phyloP scores from a whole-genome alignment of 257 asterid genomes.

The Buddleja alternifolia region DNA sequence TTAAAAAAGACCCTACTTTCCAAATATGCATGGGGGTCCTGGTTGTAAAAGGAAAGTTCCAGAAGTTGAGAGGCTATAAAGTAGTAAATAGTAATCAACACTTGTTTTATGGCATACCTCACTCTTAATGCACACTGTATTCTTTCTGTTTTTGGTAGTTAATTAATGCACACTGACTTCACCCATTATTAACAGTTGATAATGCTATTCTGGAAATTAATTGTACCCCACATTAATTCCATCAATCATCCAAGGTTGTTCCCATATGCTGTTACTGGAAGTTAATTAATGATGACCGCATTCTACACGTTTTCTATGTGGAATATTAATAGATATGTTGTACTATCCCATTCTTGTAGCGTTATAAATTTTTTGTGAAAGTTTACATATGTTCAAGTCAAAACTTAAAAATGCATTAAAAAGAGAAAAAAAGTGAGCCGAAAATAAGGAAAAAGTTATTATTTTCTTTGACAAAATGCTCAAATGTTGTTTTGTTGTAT shows the following conservation, averaged over 20 bases:
- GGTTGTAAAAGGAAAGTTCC: not conserved
- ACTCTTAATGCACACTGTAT: constrained; percentile 35
- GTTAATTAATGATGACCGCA: constrained; percentile 16
- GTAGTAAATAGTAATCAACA: not conserved
- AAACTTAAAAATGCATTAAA: no score
- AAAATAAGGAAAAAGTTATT: no score
- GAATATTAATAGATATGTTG: no score
- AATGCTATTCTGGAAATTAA: not conserved
- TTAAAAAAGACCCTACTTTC: no score
- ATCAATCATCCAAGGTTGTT: not conserved
- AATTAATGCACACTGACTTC: constrained; percentile 27
- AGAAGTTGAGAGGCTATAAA: not conserved
- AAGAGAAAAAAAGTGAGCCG: no score
- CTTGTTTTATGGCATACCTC: not conserved
- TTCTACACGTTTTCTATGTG: constrained; percentile 30
- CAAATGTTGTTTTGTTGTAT: no score
- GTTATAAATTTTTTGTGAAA: no score
- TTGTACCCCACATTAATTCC: constrained; percentile 14
- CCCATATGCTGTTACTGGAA: not conserved
- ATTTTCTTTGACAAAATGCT: no score
- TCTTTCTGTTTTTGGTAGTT: no score
- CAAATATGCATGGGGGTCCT: no score
- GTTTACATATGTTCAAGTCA: no score
- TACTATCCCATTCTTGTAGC: no score
- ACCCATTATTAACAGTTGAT: not conserved